These are phyloP conservation scores for Salix exigua DNA, from an alignment of 345 rosid genomes.

Conservation along the genomic window DNA sequence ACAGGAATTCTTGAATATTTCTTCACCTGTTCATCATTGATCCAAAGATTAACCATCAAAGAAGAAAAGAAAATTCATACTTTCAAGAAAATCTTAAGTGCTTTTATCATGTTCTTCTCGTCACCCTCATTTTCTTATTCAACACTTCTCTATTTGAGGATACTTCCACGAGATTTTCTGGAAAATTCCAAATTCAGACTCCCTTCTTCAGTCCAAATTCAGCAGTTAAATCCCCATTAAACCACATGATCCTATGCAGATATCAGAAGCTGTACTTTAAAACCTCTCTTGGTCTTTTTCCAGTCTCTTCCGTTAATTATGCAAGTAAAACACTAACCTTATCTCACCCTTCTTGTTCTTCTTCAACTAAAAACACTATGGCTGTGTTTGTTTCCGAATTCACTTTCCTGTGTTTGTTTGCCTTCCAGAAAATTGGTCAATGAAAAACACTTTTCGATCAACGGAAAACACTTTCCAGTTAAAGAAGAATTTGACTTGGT, in stretches of 20 bases:
- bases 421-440: no score
- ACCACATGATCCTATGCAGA: slow-evolving; percentile 41
- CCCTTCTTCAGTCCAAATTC: slow-evolving; percentile 26
- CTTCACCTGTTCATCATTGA: background rate
- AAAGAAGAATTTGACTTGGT: no score
- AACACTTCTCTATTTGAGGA: slow-evolving; percentile 11
- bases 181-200: slow-evolving; percentile 22
- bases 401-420: no score
- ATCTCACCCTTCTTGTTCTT: slow-evolving; percentile 34
- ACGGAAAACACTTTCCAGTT: no score
- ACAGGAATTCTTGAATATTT: background rate
- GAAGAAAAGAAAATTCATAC: slow-evolving; percentile 25
- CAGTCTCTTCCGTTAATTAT: slow-evolving; percentile 45
- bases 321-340: slow-evolving; percentile 33
- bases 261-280: slow-evolving; percentile 46
- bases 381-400: no score
- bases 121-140: slow-evolving; percentile 21
- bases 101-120: slow-evolving; percentile 8
- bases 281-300: slow-evolving; percentile 46
- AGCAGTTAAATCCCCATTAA: slow-evolving; percentile 15
- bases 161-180: slow-evolving; percentile 26
- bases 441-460: no score
- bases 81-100: slow-evolving; percentile 18
- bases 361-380: slow-evolving; percentile 16
- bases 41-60: background rate